phyloP scores from a whole-genome alignment of 2,329 filamentous ascomycete species.

The Cordyceps cateniannulata region DNA sequence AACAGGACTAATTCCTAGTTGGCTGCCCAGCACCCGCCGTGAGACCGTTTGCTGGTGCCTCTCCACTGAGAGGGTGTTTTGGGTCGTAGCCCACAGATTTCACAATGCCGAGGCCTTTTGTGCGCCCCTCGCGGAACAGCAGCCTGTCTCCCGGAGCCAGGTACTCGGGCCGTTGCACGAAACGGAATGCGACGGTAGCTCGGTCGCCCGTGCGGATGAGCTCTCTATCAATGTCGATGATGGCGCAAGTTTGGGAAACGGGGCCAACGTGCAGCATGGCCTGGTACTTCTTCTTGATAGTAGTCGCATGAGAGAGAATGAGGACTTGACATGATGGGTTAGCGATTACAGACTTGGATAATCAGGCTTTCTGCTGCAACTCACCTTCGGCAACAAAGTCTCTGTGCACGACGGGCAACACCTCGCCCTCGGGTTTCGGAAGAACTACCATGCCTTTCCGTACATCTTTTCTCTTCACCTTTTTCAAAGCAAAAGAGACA shows the following conservation, averaged over 20 bases:
- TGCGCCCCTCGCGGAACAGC: conserved; percentile 88
- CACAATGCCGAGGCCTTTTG: conserved; percentile 92
- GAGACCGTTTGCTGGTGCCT: neutral
- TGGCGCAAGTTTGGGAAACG: conserved; percentile 90
- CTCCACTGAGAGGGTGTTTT: conserved; percentile 1
- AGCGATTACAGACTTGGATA: neutral
- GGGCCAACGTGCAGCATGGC: conserved; percentile 97
- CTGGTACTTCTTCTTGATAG: conserved; percentile 94
- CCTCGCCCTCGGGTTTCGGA: conserved; percentile 69
- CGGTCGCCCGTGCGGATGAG: conserved; percentile 92
- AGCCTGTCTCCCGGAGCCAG: conserved; percentile 81
- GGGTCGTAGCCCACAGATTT: conserved; percentile 86
- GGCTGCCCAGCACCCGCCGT: neutral
- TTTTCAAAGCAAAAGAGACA: conserved; percentile 83
- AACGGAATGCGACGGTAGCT: conserved; percentile 90
- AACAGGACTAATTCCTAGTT: neutral
- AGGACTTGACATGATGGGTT: conserved; percentile 53
- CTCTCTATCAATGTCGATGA: conserved; percentile 94
- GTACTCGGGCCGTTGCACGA: conserved; percentile 91
- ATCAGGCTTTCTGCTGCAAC: conserved; percentile 12
- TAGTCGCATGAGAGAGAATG: conserved; percentile 92
- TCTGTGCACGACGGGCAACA: conserved; percentile 61
- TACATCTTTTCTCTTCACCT: conserved; percentile 83
- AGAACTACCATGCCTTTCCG: conserved; percentile 97
- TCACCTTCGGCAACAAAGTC: conserved; percentile 74